Base-by-base conservation (phyloP, 208 protist genomes). In the Novymonas esmeraldas region DNA sequence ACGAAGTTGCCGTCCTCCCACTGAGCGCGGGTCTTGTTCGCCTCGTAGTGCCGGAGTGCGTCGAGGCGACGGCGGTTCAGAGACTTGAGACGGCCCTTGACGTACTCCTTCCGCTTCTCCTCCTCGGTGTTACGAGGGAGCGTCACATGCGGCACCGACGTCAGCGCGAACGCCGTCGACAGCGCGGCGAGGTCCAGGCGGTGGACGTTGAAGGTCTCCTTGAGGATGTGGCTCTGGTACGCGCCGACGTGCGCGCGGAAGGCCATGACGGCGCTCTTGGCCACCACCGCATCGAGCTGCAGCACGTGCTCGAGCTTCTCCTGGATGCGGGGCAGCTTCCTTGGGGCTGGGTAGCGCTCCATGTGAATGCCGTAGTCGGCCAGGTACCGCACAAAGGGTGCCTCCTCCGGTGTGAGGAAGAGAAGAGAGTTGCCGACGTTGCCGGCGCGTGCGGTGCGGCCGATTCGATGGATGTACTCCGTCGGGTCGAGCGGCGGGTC, bases 401-500 rank as follows among this genome's bases (percentile, higher is more conserved):
- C 82, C 74, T 99, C 97, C 46, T 93, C 78, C 2, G 95, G 97
- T 18, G 91, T 81, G 2, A 99, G 78, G 64, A 99, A 98, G 22
- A 99, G 79, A 3, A 98, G 63, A 4, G 97, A 82, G 60, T 90
- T 91, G 39, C 98, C 98, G 0, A 90, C 81, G 48, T 89, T 90
- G 29, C 97, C 98, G 11, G 97, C 80, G 67, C 98, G 90, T 24
- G 98, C 98, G 13, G 98, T 99, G 61, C 98, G 85, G 11, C 98
- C 98, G 59, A 98, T 95, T 44, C 97, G 87, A 71, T 99, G 98
- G 31, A 99, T 89, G 75, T 99, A 99, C 78, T 98, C 95, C 14
- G 89, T 97, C 42, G 92, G 87, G 42, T 98, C 95, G 11, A 93
- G 80, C 38, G 98, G 98, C 13, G 98, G 96, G 76, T 99, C 98